Base-by-base conservation (phyloP, 1,284 basidiomycete species). In the Neolentinus lepideus region DNA sequence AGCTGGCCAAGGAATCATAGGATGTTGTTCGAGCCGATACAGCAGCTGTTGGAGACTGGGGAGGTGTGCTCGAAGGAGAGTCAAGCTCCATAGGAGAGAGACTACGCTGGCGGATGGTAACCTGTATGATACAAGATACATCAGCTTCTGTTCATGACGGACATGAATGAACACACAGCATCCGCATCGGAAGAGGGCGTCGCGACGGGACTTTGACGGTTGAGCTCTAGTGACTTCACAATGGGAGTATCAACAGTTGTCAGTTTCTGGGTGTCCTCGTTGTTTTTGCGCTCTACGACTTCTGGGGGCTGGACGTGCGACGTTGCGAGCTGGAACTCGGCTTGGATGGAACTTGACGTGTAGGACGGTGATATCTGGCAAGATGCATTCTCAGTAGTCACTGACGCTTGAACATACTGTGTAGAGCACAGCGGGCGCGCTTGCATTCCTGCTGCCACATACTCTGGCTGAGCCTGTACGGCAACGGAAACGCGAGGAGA, bases 1-100 rank as follows among this genome's bases (percentile, higher is more conserved):
- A 43, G 19, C 38, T 43, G 12, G 38, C 38, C 19, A 43, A 43
- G n/a, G 38, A 43, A 21, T 50, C 47, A 25, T 26, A 26, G 16
- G 43, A 46, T 50, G 8, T 31, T 2, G 26, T 47, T 22, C 54
- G 58, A 35, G 56, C 35, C 16, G 58, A 56, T 2, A 21, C 38
- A n/a, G 12, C 16, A 16, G 4, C 38, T 43, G 38, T 43, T 6
- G 68, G 64, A 6, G 68, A 62, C 36, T 58, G 60, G 24, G 68
- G 59, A 35, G 71, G 71, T 19, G 70, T 71, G 56, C 68, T 69
- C 12, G 66, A 62, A 2, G 75, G 66, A 8, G 80, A 79, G 60
- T 75, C 77, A 51, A 83, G 70, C 54, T 82, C 83, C 79, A 82
- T 81, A 0, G 80, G 79, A 52, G 80, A 79, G 48, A 78, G 67